phyloP scores from a whole-genome alignment of 129 eudicot genomes.

The Artemisia argyi region DNA sequence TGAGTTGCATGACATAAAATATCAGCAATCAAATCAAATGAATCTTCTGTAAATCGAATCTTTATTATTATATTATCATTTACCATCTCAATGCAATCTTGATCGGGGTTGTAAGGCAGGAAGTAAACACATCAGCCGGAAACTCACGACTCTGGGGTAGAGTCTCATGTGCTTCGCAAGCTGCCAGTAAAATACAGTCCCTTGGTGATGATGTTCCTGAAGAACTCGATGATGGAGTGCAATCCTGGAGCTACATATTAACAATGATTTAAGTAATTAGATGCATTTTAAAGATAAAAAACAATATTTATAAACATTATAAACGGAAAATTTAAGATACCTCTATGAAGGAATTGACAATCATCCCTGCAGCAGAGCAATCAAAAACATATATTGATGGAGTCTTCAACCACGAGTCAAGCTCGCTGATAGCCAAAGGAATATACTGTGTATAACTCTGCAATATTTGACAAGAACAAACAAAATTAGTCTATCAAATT shows the following conservation, averaged over 20 bases:
- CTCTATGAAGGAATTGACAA: constrained; percentile 91
- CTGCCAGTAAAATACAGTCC: constrained; percentile 92
- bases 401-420: constrained; percentile 92
- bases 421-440: constrained; percentile 83
- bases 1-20: constrained; percentile 15
- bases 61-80: background rate
- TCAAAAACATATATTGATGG: constrained; percentile 98
- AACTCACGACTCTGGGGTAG: constrained; percentile 96
- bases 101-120: constrained; percentile 98
- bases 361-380: constrained; percentile 96
- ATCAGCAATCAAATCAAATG: constrained; percentile 4
- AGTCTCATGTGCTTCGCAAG: constrained; percentile 98
- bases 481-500: constrained; percentile 12
- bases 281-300: background rate
- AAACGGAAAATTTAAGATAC: constrained; percentile 33
- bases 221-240: constrained; percentile 62
- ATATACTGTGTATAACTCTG: constrained; percentile 98
- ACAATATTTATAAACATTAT: background rate
- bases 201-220: constrained; percentile 56
- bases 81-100: constrained; percentile 99
- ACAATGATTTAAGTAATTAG: constrained; percentile 1
- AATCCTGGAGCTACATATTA: constrained; percentile 68
- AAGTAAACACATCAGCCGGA: constrained; percentile 98
- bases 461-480: constrained; percentile 26
- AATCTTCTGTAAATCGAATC: background rate